Evolutionary conservation across 148 eudicot genomes (phyloP), one percentile per base, ranked within the genome.

Genomic region (Talinum fruticosum): DNA sequence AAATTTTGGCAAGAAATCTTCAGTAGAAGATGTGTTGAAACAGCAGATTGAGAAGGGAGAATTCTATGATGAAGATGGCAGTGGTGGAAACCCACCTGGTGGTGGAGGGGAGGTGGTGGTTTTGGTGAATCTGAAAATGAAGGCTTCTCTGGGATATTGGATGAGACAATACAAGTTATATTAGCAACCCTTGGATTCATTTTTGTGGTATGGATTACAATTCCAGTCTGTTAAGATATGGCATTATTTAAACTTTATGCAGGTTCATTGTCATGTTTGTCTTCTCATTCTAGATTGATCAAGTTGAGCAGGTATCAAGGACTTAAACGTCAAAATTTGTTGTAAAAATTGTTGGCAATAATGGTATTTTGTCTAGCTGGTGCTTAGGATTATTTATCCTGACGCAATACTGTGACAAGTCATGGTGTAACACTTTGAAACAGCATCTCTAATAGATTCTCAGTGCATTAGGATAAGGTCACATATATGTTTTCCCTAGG

Each of bases 161-260:
- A 91, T 75, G 97, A 93, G 83, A 69, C 85, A 44, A 29, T 80
- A 47, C 96, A 93, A 88, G 91, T 88, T 74, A 66, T 77, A 10
- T 54, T 89, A 76, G 97, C 96, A 67, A 91, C 93, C 76, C 30
- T 89, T 37, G 91, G 88, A 45, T 77, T 91, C 79, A 81, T 93
- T 73, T 85, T 87, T 82, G 69, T 93, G 90, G 97, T 93, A 91
- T 81, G 79, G 7, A 30, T 73, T 28, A 45, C 29, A 68, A 16
- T 68, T 69, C 51, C 57, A n/a, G 34, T 33, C 38, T 16, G 18
- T 57, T 54, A 21, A 0, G 23, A 47, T 64, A 16, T 70, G 47
- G 12, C 24, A 12, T 23, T 19, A 29, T 72, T 70, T 44, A 28
- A 38, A 7, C 0, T 70, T 41, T 41, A 4, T 41, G n/a, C 47